Conservation (phyloP, 257 asterid genomes). For the Salvia hispanica region DNA sequence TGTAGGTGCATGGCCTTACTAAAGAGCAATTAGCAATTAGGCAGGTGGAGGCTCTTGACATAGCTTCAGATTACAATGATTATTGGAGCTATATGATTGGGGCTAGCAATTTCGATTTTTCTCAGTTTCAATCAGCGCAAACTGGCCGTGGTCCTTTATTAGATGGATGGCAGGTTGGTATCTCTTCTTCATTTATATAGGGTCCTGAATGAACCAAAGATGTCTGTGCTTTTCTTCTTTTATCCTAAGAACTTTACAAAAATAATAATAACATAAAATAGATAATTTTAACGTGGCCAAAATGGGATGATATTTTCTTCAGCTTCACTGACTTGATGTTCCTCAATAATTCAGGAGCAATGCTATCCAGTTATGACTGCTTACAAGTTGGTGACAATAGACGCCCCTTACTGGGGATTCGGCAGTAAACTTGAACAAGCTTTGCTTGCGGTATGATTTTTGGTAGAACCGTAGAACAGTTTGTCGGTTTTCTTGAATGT, state of each 20-base stretch:
- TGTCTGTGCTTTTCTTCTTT: neutral
- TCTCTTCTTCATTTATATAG: neutral
- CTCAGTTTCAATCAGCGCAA: constrained; percentile 64
- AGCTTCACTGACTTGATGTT: constrained; percentile 8
- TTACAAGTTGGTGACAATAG: constrained; percentile 85
- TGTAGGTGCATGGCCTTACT: constrained; percentile 74
- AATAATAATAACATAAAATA: neutral
- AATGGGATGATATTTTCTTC: neutral
- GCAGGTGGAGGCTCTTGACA: constrained; percentile 73
- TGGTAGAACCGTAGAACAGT: neutral
- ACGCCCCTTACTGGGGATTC: constrained; percentile 90
- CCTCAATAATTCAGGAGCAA: constrained; percentile 48
- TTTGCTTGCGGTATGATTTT: constrained; percentile 55
- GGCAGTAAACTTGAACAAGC: constrained; percentile 82
- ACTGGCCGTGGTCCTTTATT: constrained; percentile 87
- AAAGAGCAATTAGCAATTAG: constrained; percentile 64
- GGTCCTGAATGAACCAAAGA: neutral
- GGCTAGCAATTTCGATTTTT: constrained; percentile 52
- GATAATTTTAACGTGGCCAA: neutral
- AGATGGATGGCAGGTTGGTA: constrained; percentile 86
- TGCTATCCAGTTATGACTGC: constrained; percentile 86
- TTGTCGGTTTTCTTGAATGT: neutral
- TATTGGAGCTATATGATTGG: constrained; percentile 90
- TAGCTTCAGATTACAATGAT: constrained; percentile 63
- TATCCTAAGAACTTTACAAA: neutral